A percentile compares a stretch with the other conserved stretches of the same genome.
Evolutionary conservation across 176 grass and related monocot species (phyloP).

Genomic region (Thinopyrum elongatum): DNA sequence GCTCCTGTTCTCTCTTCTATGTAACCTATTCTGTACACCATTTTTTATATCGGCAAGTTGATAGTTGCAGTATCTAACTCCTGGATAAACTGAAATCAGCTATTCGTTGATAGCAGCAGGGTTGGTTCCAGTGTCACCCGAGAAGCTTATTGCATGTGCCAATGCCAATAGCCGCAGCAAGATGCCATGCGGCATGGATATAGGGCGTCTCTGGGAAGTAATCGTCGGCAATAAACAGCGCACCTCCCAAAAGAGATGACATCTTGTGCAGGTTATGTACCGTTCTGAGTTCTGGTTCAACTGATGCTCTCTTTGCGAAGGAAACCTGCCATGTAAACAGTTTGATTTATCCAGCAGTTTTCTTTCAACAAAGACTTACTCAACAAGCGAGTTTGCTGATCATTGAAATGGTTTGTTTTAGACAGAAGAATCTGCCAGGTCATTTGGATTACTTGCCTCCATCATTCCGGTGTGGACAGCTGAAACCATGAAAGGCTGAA

Average conservation of each 20-base stretch:
- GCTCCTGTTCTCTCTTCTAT: conserved; percentile 16
- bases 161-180: conserved; percentile 80
- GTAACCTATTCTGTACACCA: background rate
- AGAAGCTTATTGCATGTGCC: conserved; percentile 94
- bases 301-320: conserved; percentile 75
- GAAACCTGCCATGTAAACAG: conserved; percentile 46
- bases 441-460: conserved; percentile 67
- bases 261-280: conserved; percentile 89
- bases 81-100: conserved; percentile 31
- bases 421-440: background rate
- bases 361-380: background rate
- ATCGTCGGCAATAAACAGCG: conserved; percentile 78
- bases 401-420: background rate
- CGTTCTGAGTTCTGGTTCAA: conserved; percentile 74
- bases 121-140: conserved; percentile 39
- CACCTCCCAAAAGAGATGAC: conserved; percentile 84
- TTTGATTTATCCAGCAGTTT: background rate
- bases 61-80: conserved; percentile 9
- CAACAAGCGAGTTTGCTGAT: background rate
- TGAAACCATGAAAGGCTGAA: conserved; percentile 93
- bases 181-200: conserved; percentile 94
- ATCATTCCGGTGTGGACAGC: conserved; percentile 90
- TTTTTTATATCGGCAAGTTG: conserved; percentile 26
- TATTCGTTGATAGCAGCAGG: conserved; percentile 30
- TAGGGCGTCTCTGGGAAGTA: conserved; percentile 77